These are phyloP conservation scores for Pseudogymnoascus sp. DNA, from an alignment of 2,329 filamentous ascomycete species.

Conservation along the genomic window DNA sequence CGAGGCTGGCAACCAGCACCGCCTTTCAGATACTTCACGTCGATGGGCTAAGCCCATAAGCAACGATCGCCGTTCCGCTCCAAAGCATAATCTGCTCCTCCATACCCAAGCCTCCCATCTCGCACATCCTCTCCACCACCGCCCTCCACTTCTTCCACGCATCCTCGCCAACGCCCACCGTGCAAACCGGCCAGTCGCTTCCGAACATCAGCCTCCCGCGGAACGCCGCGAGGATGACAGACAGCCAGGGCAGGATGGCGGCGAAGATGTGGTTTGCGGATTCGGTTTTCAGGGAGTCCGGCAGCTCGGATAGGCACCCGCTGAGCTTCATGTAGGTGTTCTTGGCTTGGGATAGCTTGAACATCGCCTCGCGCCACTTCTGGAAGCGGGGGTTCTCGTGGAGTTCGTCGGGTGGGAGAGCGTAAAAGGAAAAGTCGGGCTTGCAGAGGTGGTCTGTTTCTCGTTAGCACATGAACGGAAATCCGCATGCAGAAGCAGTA, in stretches of 20 bases:
- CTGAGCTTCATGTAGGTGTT: slow-evolving; percentile 88
- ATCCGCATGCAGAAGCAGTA: background rate
- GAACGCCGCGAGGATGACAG: slow-evolving; percentile 66
- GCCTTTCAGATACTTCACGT: background rate
- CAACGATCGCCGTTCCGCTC: slow-evolving; percentile 63
- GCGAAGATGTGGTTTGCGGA: slow-evolving; percentile 53
- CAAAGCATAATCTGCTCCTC: slow-evolving; percentile 63
- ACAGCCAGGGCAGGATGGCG: slow-evolving; percentile 63
- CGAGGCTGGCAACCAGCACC: background rate
- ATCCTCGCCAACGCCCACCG: slow-evolving; percentile 43
- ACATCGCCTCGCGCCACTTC: slow-evolving; percentile 64
- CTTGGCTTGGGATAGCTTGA: slow-evolving; percentile 56
- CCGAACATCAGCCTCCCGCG: slow-evolving; percentile 80
- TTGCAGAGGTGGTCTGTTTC: slow-evolving; percentile 79
- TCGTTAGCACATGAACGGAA: slow-evolving; percentile 15
- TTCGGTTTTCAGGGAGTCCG: slow-evolving; percentile 44
- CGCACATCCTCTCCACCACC: slow-evolving; percentile 62
- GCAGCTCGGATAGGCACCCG: slow-evolving; percentile 74
- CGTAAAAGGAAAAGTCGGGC: slow-evolving; percentile 64
- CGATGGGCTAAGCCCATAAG: slow-evolving; percentile 49
- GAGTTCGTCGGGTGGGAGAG: slow-evolving; percentile 39
- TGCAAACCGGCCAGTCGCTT: slow-evolving; percentile 91
- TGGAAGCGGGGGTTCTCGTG: slow-evolving; percentile 40
- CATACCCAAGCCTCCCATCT: slow-evolving; percentile 53
- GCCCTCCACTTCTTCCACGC: slow-evolving; percentile 73